Conservation (phyloP, 2,329 filamentous ascomycete genomes). For the Thielaviopsis musarum region DNA sequence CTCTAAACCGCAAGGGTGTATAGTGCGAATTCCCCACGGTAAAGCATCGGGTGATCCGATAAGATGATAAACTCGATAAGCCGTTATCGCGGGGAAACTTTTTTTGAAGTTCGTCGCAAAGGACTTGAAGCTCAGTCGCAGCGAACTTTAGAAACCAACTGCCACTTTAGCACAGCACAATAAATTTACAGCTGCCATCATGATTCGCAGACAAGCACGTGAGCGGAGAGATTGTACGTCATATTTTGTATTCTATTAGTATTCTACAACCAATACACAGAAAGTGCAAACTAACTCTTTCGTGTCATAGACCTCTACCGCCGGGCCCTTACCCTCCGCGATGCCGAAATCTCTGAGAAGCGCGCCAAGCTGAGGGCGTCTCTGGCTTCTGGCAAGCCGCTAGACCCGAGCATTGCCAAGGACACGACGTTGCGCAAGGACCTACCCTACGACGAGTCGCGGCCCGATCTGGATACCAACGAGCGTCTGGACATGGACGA, state of each 20-base stretch:
- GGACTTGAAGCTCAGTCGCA: background rate
- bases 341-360: conserved; percentile 87
- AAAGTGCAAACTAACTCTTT: background rate
- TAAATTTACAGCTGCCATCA: conserved; percentile 6
- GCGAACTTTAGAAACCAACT: background rate
- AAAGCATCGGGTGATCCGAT: background rate
- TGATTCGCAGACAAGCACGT: conserved; percentile 23
- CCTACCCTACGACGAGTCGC: conserved; percentile 84
- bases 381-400: conserved; percentile 72
- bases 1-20: too few species aligned
- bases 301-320: conserved; percentile 53
- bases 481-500: conserved; percentile 66
- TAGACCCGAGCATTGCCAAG: conserved; percentile 68
- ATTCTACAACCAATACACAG: background rate
- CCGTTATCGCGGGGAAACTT: conserved; percentile 11
- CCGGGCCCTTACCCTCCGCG: conserved; percentile 67
- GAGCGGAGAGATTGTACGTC: conserved; percentile 24
- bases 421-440: conserved; percentile 73
- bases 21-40: background rate
- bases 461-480: conserved; percentile 46
- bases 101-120: conserved; percentile 6
- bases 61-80: background rate
- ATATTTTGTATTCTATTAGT: background rate
- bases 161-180: background rate
- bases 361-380: conserved; percentile 73